A percentile compares a stretch with the other conserved stretches of the same genome.
Conservation (phyloP, 78 protist species). For the Dictyostelium discoideum region dicty_2.7 NC_007091.3:4954001-4954500, state of each 20-base stretch:
- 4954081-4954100: constrained; percentile 11
- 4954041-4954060: constrained; percentile 24
- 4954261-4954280: background rate
- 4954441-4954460: background rate
- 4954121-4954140: background rate
- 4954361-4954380: background rate
- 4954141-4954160: background rate
- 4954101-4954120: background rate
- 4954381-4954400: too few species aligned
- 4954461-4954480: too few species aligned
- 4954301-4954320: too few species aligned
- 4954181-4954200: background rate
- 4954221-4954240: background rate
- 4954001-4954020: background rate
- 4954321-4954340: background rate
- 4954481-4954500: background rate
- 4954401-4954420: background rate
- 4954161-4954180: background rate
- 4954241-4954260: background rate
- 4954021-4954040: background rate
- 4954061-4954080: constrained; percentile 32
- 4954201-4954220: background rate
- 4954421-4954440: too few species aligned
- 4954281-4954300: too few species aligned
- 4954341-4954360: background rate